Evolutionary conservation across 495 filamentous ascomycete species (phyloP).

Genomic region (Penicillium dipodomyicola): DNA sequence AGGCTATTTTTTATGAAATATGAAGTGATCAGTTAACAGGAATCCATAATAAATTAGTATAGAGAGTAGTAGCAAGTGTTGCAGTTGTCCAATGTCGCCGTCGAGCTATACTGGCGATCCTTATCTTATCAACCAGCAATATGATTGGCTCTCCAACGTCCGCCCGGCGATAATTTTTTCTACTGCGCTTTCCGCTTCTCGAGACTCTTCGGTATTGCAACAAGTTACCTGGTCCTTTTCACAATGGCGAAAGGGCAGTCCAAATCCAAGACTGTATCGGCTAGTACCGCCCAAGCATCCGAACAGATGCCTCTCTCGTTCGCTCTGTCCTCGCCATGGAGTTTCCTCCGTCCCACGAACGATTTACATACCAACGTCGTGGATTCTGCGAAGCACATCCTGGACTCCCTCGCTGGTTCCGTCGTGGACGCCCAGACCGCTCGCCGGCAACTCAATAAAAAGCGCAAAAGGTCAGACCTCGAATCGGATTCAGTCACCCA

Average conservation of each 20-base stretch:
- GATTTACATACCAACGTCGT: slow-evolving; percentile 63
- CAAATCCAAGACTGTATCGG: slow-evolving; percentile 3
- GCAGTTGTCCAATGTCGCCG: neutral
- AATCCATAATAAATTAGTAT: neutral
- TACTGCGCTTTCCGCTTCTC: slow-evolving; percentile 8
- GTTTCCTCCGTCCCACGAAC: slow-evolving; percentile 67
- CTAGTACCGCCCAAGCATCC: neutral
- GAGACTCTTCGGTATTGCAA: neutral
- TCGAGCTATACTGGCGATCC: slow-evolving; percentile 1
- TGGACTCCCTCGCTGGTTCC: slow-evolving; percentile 72
- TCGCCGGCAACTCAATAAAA: slow-evolving; percentile 57
- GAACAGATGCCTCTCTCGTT: slow-evolving; percentile 22
- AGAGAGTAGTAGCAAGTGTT: neutral
- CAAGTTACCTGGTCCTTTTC: slow-evolving; percentile 3
- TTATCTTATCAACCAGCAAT: slow-evolving; percentile 26
- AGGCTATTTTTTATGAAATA: neutral
- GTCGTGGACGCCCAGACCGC: slow-evolving; percentile 63
- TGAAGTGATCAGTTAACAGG: neutral
- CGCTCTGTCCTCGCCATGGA: slow-evolving; percentile 36
- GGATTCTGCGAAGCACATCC: slow-evolving; percentile 66
- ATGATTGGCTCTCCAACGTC: slow-evolving; percentile 20
- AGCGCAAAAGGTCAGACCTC: slow-evolving; percentile 60
- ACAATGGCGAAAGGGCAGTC: slow-evolving; percentile 23
- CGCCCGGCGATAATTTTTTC: slow-evolving; percentile 29
- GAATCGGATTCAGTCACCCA: slow-evolving; percentile 39